These are phyloP conservation scores for Cyclanthera cordifolia DNA, from an alignment of 306 rosid genomes.

Conservation along the genomic window DNA sequence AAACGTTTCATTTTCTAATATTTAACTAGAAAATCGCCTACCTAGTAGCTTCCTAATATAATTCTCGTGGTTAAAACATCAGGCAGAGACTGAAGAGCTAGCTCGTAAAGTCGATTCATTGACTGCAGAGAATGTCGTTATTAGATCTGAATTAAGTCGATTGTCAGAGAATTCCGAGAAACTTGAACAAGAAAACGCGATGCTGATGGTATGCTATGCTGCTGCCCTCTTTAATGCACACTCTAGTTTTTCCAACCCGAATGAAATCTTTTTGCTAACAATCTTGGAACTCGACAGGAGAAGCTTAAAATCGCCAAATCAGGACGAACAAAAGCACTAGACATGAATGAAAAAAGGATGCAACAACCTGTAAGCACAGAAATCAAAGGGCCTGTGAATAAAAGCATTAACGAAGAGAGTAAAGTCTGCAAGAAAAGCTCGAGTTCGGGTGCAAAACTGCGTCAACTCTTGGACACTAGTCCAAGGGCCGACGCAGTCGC, in stretches of 20 bases:
- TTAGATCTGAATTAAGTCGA: slow-evolving; percentile 52
- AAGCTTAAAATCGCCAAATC: slow-evolving; percentile 46
- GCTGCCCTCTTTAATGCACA: too few species aligned
- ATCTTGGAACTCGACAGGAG: slow-evolving; percentile 42
- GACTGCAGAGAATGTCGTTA: slow-evolving; percentile 42
- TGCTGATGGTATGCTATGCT: slow-evolving; percentile 39
- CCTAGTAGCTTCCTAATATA: background rate
- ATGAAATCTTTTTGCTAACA: slow-evolving; percentile 7
- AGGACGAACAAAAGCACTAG: slow-evolving; percentile 45
- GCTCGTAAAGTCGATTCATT: slow-evolving; percentile 57
- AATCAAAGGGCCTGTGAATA: too few species aligned
- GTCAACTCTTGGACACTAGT: slow-evolving; percentile 68
- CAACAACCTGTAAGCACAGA: too few species aligned
- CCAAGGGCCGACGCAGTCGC: slow-evolving; percentile 82
- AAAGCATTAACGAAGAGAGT: slow-evolving; percentile 41
- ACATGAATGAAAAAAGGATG: slow-evolving; percentile 38
- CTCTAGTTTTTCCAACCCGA: background rate
- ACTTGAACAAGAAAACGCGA: slow-evolving; percentile 61
- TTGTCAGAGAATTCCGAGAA: slow-evolving; percentile 54
- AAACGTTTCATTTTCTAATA: background rate
- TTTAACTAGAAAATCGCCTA: background rate
- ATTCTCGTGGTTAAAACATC: background rate
- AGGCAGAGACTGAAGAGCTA: slow-evolving; percentile 89
- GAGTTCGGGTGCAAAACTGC: slow-evolving; percentile 66
- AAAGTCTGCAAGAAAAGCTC: slow-evolving; percentile 51